Evolutionary conservation across 1,284 basidiomycete genomes (phyloP).

Genomic region (Trametes versicolor): DNA sequence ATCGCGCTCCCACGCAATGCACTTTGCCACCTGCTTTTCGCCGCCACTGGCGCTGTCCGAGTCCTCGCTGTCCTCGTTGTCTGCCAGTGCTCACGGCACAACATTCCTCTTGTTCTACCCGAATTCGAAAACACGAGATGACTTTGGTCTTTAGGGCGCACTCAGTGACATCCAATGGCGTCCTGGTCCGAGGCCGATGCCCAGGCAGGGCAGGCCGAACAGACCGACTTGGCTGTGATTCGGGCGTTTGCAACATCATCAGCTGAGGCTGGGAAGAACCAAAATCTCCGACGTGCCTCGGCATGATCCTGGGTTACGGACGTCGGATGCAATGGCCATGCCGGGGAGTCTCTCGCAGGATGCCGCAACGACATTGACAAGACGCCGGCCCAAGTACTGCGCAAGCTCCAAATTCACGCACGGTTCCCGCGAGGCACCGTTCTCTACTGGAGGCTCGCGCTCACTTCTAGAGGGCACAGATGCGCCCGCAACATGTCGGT

Average conservation of each 20-base stretch:
- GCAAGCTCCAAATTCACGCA: neutral
- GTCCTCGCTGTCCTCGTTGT: too few relatives aligned
- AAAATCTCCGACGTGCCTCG: slow-evolving; percentile 3
- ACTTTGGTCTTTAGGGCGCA: too few relatives aligned
- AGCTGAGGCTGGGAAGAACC: slow-evolving; percentile 6
- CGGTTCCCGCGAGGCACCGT: neutral
- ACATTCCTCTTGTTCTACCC: too few relatives aligned
- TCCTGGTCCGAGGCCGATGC: too few relatives aligned
- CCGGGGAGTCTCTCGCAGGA: too few relatives aligned
- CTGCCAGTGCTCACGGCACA: too few relatives aligned
- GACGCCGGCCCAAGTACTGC: too few relatives aligned
- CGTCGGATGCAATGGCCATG: neutral
- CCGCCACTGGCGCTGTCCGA: neutral
- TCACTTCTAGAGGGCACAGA: neutral
- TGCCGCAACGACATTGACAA: neutral
- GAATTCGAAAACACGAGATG: too few relatives aligned
- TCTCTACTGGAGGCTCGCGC: neutral
- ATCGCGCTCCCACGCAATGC: neutral
- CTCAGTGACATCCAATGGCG: too few relatives aligned
- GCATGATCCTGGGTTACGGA: neutral
- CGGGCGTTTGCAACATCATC: slow-evolving; percentile 4
- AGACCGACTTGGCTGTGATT: slow-evolving; percentile 4
- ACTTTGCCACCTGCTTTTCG: neutral
- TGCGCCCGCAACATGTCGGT: neutral
- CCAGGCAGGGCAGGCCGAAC: neutral